phyloP scores from a whole-genome alignment of 1,284 basidiomycete genomes.

The Puccinia hordei region DNA sequence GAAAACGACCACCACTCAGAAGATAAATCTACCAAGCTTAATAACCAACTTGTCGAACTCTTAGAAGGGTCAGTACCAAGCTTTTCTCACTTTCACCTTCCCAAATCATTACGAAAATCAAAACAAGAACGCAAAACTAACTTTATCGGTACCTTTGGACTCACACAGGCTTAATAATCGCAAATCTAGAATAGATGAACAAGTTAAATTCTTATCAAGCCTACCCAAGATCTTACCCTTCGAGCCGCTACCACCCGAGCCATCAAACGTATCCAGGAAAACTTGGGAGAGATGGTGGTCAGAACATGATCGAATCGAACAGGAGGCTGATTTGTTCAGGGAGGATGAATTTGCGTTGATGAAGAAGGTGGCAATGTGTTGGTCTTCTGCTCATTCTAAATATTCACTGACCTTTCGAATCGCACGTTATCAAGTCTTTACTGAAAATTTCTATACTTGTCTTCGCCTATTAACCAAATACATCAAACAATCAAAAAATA shows the following conservation, averaged over 20 bases:
- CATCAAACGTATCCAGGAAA: constrained; percentile 27
- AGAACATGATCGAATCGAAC: constrained; percentile 50
- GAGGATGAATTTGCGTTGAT: constrained; percentile 50
- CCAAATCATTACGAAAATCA: background rate
- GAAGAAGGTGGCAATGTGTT: constrained; percentile 51
- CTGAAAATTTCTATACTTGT: background rate
- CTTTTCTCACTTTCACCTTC: background rate
- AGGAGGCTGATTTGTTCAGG: constrained; percentile 43
- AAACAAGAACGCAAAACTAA: background rate
- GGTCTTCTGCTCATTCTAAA: background rate
- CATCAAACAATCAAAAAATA: background rate
- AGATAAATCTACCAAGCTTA: constrained; percentile 25
- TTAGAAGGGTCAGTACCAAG: constrained; percentile 24
- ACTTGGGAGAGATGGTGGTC: constrained; percentile 41
- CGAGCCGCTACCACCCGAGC: constrained; percentile 42
- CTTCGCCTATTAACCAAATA: background rate
- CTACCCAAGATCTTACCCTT: constrained; percentile 46
- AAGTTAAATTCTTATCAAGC: constrained; percentile 41
- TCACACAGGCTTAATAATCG: constrained; percentile 37
- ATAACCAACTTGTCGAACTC: constrained; percentile 37
- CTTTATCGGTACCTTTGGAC: background rate
- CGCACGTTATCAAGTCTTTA: background rate
- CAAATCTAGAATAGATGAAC: constrained; percentile 41
- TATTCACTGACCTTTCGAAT: background rate
- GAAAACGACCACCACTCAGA: background rate